Base-by-base conservation (phyloP, 2,329 filamentous ascomycete species). In the Ceratocystis alfenasii region DNA sequence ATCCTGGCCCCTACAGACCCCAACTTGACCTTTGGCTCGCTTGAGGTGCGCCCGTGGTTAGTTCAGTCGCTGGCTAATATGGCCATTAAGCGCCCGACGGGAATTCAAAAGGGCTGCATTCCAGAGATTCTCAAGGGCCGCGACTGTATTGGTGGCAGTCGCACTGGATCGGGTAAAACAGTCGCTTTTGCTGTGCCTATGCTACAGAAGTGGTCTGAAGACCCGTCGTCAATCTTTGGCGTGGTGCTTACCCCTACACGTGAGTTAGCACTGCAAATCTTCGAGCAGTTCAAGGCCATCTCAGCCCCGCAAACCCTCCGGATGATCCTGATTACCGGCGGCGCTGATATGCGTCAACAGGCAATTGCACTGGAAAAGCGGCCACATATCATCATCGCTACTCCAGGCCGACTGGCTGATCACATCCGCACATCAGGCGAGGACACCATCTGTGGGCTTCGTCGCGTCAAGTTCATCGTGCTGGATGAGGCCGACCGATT, bases 131-230 rank as follows among this genome's bases (percentile, higher is more conserved):
- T 99, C 44, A 87, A 90, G 71, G 94, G 94, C 5, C 83, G 89
- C 71, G 92, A 99, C 76, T 96, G 91, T 73, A 96, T 99, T 71
- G 94, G 94, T 73, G 92, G 92, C 46, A 95, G 90, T 73, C 83
- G 91, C 69, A 99, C 94, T 0, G 94, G 94, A 79, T 96, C 93
- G 12, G 94, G 94, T 76, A 99, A 99, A 78, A 99, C 94, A 2
- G 87, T 97, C 55, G 92, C 94, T 1, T 99, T 99, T 75, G 89
- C 93, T 0, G 90, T 92, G 8, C 94, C 94, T 0, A 95, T 99
- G 68, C 78, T 99, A 69, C 93, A 97, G 74, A 88, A 87, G 75
- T 97, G 92, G 91, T 86, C 93, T 1, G 83, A 91, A 72, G 92
- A 99, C 77, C 94, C 94, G 0, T 87, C 87, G 67, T 94, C 90